Evolutionary conservation across 345 rosid genomes (phyloP), one percentile per base, ranked within the genome.

Genomic region (Rhizophora mangle): DNA sequence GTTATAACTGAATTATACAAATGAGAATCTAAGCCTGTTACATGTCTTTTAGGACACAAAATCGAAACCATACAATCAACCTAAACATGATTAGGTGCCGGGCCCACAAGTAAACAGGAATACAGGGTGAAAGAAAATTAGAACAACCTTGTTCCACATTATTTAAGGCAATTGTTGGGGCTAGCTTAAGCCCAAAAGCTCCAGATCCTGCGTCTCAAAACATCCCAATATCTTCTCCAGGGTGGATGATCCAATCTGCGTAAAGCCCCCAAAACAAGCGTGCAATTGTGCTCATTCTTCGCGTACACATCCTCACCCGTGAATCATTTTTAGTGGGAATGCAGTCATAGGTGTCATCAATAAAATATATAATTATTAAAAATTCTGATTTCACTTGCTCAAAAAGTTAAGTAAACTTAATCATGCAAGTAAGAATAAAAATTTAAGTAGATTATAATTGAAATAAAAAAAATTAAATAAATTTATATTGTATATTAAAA

Each of bases 171-270:
- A 31, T 39, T 21, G 20, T 39, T 70, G 6, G 73, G 62, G 11
- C 67, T 68, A 82, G 21, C 75, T 78, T 82, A 27, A 84, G 73
- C 36, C 75, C 64, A 46, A 80, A 73, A 16, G 62, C 32, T 5
- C 63, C 22, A 34, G 77, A 54, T 32, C 68, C 71, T n/a, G 51
- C 47, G 59, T 82, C 84, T 76, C 79, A 82, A 6, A 75, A 76
- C 66, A 84, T 39, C 1, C 79, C 82, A 11, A 84, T 34, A 63
- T 82, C 81, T 6, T 73, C 85, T 5, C 78, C n/a, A n/a, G n/a
- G n/a, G n/a, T n/a, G n/a, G n/a, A 73, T 60, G 54, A 1, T 51
- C 27, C 77, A 62, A 19, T 53, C 29, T 78, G 83, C 47, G 21
- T 27, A 32, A 82, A 76, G n/a, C n/a, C 30, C 84, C 72, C 1